Evolutionary conservation across 352 stramenopile species (phyloP).

Genomic region (Phytophthora sansomeana): DNA sequence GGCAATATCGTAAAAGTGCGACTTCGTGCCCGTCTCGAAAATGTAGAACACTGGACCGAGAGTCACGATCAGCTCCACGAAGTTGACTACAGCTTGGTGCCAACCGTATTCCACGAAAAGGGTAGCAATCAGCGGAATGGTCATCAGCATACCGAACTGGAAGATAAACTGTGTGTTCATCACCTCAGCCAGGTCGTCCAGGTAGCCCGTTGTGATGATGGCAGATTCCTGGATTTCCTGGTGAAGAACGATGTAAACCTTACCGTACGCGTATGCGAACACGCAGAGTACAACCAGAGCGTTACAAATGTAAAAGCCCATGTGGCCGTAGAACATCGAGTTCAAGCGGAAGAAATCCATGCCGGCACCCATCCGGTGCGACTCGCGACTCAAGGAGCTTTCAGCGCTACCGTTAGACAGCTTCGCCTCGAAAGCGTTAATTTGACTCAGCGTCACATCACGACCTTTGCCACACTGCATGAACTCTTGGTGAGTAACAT

Average conservation of each 20-base stretch:
- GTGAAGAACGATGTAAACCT: slow-evolving; percentile 88
- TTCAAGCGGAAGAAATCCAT: slow-evolving; percentile 93
- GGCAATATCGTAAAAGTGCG: slow-evolving; percentile 88
- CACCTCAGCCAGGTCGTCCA: slow-evolving; percentile 80
- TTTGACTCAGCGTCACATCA: slow-evolving; percentile 90
- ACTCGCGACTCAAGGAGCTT: slow-evolving; percentile 81
- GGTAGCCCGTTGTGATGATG: slow-evolving; percentile 78
- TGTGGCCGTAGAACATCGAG: slow-evolving; percentile 91
- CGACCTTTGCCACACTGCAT: slow-evolving; percentile 91
- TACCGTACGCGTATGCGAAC: slow-evolving; percentile 84
- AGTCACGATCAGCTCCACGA: slow-evolving; percentile 83
- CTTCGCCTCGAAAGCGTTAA: slow-evolving; percentile 90
- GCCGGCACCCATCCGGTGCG: slow-evolving; percentile 80
- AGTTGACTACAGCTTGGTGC: slow-evolving; percentile 82
- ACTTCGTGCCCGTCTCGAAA: slow-evolving; percentile 88
- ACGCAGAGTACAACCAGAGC: slow-evolving; percentile 82
- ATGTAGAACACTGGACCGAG: slow-evolving; percentile 90
- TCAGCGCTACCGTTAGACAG: slow-evolving; percentile 84
- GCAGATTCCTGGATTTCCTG: slow-evolving; percentile 72
- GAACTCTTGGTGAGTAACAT: slow-evolving; percentile 86
- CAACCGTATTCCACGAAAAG: slow-evolving; percentile 87
- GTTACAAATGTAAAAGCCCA: slow-evolving; percentile 92
- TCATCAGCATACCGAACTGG: slow-evolving; percentile 92
- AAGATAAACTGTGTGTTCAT: slow-evolving; percentile 91
- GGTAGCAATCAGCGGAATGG: slow-evolving; percentile 84